Percentiles rank a stretch among this genome's conserved stretches.
phyloP scores from a whole-genome alignment of 2,329 filamentous ascomycete genomes.

The Botrytis porri region DNA sequence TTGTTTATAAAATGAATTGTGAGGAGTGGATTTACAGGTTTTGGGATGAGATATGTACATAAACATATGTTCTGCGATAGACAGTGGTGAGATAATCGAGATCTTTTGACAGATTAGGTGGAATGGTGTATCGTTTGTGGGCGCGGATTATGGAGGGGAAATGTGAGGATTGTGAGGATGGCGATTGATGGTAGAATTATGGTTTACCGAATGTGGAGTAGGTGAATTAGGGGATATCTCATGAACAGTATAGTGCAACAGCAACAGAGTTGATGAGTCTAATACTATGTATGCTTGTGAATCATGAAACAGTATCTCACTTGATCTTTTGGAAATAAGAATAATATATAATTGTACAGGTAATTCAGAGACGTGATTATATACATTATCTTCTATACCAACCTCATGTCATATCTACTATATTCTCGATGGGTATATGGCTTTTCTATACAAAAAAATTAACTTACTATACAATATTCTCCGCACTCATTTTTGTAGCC shows the following conservation, averaged over 20 bases:
- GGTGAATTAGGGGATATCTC: background rate
- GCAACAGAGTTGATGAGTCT: background rate
- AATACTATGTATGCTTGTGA: background rate
- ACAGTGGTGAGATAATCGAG: background rate
- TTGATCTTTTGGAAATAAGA: background rate
- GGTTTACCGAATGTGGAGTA: background rate
- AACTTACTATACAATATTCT: background rate
- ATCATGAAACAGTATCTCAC: background rate
- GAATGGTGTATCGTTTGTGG: background rate
- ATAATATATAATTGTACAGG: background rate
- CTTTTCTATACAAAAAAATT: background rate
- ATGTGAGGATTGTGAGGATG: background rate
- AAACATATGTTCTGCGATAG: too few species aligned
- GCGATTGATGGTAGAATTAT: too few species aligned
- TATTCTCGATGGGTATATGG: background rate
- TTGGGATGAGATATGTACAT: background rate
- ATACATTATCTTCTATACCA: too few species aligned
- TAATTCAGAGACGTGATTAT: background rate
- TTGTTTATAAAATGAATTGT: background rate
- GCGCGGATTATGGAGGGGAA: background rate
- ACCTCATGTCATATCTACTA: background rate
- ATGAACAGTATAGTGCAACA: background rate
- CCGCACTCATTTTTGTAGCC: background rate
- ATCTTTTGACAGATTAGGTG: fast-evolving
- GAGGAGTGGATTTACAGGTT: background rate